Evolutionary conservation across 169 alveolate genomes (phyloP), one percentile per base, ranked within the genome.

Genomic region (Theileria annulata): DNA sequence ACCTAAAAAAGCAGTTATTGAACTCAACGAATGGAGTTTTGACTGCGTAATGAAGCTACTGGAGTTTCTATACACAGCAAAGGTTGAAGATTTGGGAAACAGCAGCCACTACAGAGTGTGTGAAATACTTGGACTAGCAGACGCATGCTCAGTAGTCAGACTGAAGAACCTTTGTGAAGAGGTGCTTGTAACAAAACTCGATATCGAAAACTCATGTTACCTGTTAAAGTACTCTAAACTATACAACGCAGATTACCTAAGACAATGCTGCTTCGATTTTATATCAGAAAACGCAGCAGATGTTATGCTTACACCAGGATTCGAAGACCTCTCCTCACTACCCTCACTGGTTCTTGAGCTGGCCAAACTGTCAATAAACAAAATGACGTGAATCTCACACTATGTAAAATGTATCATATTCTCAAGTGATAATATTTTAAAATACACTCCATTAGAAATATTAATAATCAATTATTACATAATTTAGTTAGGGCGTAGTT

Each of bases 281-380:
- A 84, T 84, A 33, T 48, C 79, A 17, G 87, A 84, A 80, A 75
- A 84, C 60, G 86, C 90, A 28, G 78, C 86, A 25, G 87, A 84
- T 28, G 90, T 84, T 33, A 84, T 84, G 90, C 87, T 75, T 15
- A 84, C 90, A 2, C 83, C 87, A 12, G 86, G 86, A 17, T 84
- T 84, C 70, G 90, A 84, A 73, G 90, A 84, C 66, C 84, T 84
- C 19, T 84, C 90, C n/a, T 77, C 87, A 0, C 84, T 78, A 42
- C 90, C 90, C 15, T 76, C 90, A 35, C 85, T 84, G 71, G 90
- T 84, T 13, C 49, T 84, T 77, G 90, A 84, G 79, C 70, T 84
- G 78, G 90, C 90, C 25, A 84, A 84, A 70, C 77, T 84, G 42
- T 82, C 89, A 12, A 79, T 82, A 35, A 82, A 75, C 80, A 64